Percentiles rank a stretch among this genome's conserved stretches.
Evolutionary conservation across 2,329 filamentous ascomycete genomes (phyloP).

Genomic region (Septoria petroselini): DNA sequence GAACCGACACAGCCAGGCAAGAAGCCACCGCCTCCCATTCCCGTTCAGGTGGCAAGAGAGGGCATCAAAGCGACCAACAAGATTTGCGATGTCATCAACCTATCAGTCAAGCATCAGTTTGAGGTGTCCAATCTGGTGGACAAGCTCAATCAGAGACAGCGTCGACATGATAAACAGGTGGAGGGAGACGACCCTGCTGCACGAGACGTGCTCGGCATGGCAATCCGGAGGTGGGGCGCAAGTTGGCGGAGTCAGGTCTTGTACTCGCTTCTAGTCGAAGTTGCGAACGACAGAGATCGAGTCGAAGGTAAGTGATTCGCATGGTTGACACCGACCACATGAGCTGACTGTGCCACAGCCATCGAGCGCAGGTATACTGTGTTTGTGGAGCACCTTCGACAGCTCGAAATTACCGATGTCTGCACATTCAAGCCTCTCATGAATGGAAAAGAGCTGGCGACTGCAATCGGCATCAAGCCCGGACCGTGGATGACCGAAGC

Average conservation of each 20-base stretch:
- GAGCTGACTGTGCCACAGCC: slow-evolving; percentile 32
- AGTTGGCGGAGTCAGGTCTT: slow-evolving; percentile 71
- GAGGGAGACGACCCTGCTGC: slow-evolving; percentile 42
- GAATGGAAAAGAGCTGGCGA: slow-evolving; percentile 70
- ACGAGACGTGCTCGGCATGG: slow-evolving; percentile 69
- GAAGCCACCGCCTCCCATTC: slow-evolving; percentile 57
- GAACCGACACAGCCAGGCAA: slow-evolving; percentile 42
- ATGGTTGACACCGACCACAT: slow-evolving; percentile 4
- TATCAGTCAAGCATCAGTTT: slow-evolving; percentile 59
- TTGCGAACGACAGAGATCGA: slow-evolving; percentile 43
- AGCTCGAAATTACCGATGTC: slow-evolving; percentile 52
- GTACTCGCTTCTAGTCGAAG: slow-evolving; percentile 64
- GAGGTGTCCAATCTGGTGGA: slow-evolving; percentile 64
- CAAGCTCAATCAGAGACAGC: slow-evolving; percentile 47
- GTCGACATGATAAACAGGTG: slow-evolving; percentile 47
- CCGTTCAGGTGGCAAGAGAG: slow-evolving; percentile 65
- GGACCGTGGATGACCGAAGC: slow-evolving; percentile 83
- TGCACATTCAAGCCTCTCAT: slow-evolving; percentile 53
- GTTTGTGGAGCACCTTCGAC: slow-evolving; percentile 53
- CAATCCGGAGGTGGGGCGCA: slow-evolving; percentile 67
- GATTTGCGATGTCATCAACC: slow-evolving; percentile 63
- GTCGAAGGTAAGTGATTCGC: slow-evolving; percentile 44
- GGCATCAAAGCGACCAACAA: slow-evolving; percentile 79
- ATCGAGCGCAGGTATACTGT: slow-evolving; percentile 52
- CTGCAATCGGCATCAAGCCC: slow-evolving; percentile 63